Conservation (phyloP, 345 rosid genomes). For the Dimocarpus longan region DNA sequence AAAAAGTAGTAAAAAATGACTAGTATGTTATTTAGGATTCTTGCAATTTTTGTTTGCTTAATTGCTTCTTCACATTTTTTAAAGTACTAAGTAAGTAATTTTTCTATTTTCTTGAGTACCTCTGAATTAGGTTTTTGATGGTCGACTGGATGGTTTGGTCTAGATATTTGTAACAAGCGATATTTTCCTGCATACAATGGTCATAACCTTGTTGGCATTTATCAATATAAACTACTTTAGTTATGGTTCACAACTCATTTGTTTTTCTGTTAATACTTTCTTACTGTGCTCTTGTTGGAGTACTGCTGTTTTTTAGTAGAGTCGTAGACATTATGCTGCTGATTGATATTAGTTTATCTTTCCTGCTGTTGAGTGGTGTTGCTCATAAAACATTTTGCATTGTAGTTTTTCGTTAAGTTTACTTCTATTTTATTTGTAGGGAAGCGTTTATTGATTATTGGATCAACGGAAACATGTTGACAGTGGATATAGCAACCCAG, state of each 20-base stretch:
- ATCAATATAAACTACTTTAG: background rate
- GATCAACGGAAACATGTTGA: slow-evolving; percentile 75
- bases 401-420: slow-evolving; percentile 12
- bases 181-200: background rate
- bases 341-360: background rate
- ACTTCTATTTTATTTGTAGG: slow-evolving; percentile 44
- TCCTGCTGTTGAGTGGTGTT: background rate
- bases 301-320: background rate
- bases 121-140: background rate
- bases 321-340: background rate
- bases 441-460: slow-evolving; percentile 84
- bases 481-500: slow-evolving; percentile 77
- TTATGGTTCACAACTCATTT: too few species aligned
- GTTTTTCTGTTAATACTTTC: too few species aligned
- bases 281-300: background rate
- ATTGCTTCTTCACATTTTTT: too few species aligned
- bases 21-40: slow-evolving; percentile 6
- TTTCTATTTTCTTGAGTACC: background rate
- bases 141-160: background rate
- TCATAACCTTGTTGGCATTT: background rate
- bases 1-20: background rate
- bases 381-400: background rate
- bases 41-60: background rate
- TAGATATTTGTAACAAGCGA: background rate
- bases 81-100: background rate